Evolutionary conservation across 345 rosid species (phyloP).

Genomic region (Hibiscus trionum): DNA sequence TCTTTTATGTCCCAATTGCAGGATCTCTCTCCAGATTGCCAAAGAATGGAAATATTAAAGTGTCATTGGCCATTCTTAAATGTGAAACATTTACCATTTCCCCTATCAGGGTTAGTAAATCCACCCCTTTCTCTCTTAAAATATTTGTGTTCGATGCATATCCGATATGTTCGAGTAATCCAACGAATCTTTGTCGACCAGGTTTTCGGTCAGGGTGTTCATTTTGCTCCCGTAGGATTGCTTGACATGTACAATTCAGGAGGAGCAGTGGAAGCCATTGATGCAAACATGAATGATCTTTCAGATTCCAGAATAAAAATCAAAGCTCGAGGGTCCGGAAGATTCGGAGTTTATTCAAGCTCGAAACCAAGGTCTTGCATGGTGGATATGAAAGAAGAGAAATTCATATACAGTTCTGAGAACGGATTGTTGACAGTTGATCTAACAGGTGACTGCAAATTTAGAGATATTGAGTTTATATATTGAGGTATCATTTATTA

Average conservation of each 20-base stretch:
- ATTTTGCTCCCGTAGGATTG: conserved; percentile 44
- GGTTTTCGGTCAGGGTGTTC: conserved; percentile 27
- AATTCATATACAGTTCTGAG: conserved; percentile 32
- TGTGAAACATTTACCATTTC: conserved; percentile 45
- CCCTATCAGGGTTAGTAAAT: conserved; percentile 35
- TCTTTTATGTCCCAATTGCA: conserved; percentile 11
- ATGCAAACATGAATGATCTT: conserved; percentile 12
- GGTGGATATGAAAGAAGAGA: conserved; percentile 39
- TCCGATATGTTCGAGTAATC: neutral
- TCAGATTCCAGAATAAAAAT: conserved; percentile 21
- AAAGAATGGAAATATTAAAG: conserved; percentile 29
- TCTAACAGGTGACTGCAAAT: conserved; percentile 23
- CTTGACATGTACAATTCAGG: conserved; percentile 51
- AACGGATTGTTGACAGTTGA: conserved; percentile 41
- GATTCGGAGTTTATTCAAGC: conserved; percentile 50
- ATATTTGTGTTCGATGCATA: neutral
- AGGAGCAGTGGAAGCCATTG: conserved; percentile 50
- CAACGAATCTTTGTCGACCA: conserved; percentile 11
- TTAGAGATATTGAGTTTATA: conserved; percentile 30
- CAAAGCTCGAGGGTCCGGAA: conserved; percentile 39
- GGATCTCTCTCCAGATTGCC: conserved; percentile 31
- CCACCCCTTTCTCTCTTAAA: neutral
- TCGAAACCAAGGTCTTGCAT: conserved; percentile 35
- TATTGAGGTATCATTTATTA: conserved; percentile 19
- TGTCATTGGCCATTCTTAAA: conserved; percentile 32